Base-by-base conservation (phyloP, 495 filamentous ascomycete genomes). In the Amphirosellinia nigrospora region DNA sequence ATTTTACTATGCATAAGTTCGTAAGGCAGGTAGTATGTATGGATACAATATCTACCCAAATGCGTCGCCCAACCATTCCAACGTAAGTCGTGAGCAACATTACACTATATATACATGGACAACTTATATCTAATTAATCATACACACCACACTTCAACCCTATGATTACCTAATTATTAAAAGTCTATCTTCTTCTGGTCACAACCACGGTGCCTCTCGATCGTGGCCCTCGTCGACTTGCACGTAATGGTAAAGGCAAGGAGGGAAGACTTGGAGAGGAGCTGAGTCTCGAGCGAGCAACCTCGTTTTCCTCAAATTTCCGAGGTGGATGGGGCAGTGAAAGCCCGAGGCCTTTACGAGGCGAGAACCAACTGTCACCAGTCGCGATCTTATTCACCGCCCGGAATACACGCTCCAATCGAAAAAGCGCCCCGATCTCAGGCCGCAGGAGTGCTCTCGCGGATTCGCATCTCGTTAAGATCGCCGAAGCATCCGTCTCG, bases 341-440 rank as follows among this genome's bases (percentile, higher is more conserved):
- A 43, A 59, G 39, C 1, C 15, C 28, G 5, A 34, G 39, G 23
- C 15, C 32, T 59, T 67, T 67, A 21, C n/a, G 52, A 36, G 53
- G 53, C 8, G 53, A 23, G 52, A 67, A 59, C 65, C 65, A 58
- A 30, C 53, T 38, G 34, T 30, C 71, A 10, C 21, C 65, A 0
- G 66, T 63, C 43, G 66, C 58, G 32, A 69, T 53, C 56, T 38
- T 69, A 21, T 63, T 23, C 7, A 69, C 66, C 43, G 66, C 66
- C 2, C 66, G 56, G 5, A 69, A 62, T 13, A 69, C 56, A 1
- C 66, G 28, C 56, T 69, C 66, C 32, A 69, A 65, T 45, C 80
- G 45, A 41, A 59, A 75, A 9, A 71, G 46, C 5, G 79, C 76
- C n/a, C 80, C 80, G 59, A 72, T 79, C 39, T 80, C 79, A 6